Conservation (phyloP, 768 basidiomycete species). For the Sistotremastrum suecicum region DNA sequence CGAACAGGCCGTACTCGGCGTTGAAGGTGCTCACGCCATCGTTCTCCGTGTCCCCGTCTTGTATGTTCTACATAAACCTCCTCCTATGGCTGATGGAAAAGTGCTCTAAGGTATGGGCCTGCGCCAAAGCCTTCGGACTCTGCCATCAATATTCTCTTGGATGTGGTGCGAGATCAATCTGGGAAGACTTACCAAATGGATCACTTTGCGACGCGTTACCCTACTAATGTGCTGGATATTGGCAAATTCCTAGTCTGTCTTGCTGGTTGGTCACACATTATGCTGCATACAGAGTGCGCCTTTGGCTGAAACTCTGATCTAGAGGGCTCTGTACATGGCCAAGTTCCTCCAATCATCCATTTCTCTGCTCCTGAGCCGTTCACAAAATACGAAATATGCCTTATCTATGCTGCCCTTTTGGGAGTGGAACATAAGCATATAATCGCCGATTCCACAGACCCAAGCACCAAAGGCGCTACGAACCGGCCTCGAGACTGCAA, state of each 20-base stretch:
- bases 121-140: slow-evolving; percentile 74
- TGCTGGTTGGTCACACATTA: slow-evolving; percentile 31
- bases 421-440: slow-evolving; percentile 62
- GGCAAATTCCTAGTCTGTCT: slow-evolving; percentile 73
- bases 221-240: slow-evolving; percentile 83
- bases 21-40: slow-evolving; percentile 40
- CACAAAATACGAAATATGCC: slow-evolving; percentile 90
- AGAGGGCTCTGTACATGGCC: neutral
- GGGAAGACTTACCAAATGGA: slow-evolving; percentile 93
- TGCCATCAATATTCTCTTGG: slow-evolving; percentile 79
- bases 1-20: slow-evolving; percentile 59
- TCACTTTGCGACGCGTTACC: slow-evolving; percentile 83
- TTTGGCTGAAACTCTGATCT: neutral
- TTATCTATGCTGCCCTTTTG: slow-evolving; percentile 61
- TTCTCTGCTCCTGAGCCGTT: slow-evolving; percentile 71
- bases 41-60: slow-evolving; percentile 86
- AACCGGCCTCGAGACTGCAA: slow-evolving; percentile 70
- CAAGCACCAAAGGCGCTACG: slow-evolving; percentile 48
- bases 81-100: neutral
- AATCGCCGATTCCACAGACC: slow-evolving; percentile 53
- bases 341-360: slow-evolving; percentile 66
- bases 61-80: slow-evolving; percentile 28
- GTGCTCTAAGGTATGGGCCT: slow-evolving; percentile 60
- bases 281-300: neutral
- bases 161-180: slow-evolving; percentile 75